phyloP scores from a whole-genome alignment of 345 rosid genomes.

The Streptanthus diversifolius region DNA sequence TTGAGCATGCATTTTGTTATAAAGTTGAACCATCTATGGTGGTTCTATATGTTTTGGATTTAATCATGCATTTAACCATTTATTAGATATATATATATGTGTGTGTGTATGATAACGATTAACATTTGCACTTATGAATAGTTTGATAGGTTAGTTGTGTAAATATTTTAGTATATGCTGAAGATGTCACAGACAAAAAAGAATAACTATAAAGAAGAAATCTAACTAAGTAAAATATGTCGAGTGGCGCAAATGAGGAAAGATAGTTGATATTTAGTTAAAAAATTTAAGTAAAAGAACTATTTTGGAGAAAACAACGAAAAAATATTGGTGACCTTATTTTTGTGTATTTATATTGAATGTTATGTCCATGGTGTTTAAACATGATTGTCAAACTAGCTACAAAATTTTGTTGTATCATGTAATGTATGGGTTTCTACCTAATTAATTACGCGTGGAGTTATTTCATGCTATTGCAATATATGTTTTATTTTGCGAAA shows the following conservation, averaged over 20 bases:
- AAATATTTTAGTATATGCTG: neutral
- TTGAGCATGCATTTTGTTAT: too few species aligned
- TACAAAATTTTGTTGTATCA: neutral
- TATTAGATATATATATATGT: neutral
- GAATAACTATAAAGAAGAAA: neutral
- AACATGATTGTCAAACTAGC: neutral
- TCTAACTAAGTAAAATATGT: neutral
- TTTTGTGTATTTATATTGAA: neutral
- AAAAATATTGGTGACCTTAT: neutral
- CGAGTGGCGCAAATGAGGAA: neutral
- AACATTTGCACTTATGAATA: neutral
- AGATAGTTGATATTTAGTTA: neutral
- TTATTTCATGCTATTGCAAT: neutral
- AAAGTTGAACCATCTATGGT: too few species aligned
- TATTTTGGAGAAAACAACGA: neutral
- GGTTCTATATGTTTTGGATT: too few species aligned
- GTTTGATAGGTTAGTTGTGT: neutral
- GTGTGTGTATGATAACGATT: neutral
- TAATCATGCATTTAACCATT: too few species aligned
- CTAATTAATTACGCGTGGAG: neutral
- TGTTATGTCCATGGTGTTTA: neutral
- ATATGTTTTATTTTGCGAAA: too few species aligned
- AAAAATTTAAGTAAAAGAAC: neutral
- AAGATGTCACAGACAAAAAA: neutral
- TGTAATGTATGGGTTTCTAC: neutral